Evolutionary conservation across 441 rosid species (phyloP).

Genomic region (Mallotus repandus): DNA sequence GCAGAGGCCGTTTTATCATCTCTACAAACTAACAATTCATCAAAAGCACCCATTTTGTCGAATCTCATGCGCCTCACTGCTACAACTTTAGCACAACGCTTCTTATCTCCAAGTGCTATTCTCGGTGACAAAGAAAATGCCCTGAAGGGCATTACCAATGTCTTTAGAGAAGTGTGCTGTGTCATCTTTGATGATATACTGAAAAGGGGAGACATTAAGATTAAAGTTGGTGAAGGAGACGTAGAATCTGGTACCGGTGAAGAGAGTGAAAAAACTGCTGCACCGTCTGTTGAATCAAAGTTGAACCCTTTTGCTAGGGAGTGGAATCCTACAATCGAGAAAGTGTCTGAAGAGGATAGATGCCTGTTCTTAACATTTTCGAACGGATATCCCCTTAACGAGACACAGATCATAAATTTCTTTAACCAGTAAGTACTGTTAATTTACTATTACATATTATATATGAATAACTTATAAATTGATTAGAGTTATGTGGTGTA

Average conservation of each 20-base stretch:
- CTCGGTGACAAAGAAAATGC: constrained; percentile 17
- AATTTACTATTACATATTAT: too few species aligned
- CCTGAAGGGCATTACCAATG: neutral
- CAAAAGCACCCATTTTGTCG: neutral
- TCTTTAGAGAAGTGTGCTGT: neutral
- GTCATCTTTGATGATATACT: constrained; percentile 4
- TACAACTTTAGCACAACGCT: neutral
- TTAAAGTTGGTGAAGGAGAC: neutral
- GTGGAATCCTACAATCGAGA: constrained; percentile 29
- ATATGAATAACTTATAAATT: too few species aligned
- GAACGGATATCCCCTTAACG: constrained; percentile 38
- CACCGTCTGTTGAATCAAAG: neutral
- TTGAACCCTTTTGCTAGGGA: constrained; percentile 38
- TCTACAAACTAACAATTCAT: neutral
- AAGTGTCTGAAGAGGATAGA: constrained; percentile 32
- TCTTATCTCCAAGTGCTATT: neutral
- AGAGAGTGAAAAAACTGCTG: neutral
- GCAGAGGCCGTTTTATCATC: constrained; percentile 6
- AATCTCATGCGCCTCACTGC: constrained; percentile 14
- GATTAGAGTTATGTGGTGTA: neutral
- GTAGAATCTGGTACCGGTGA: too few species aligned
- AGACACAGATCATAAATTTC: constrained; percentile 30
- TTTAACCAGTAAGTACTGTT: constrained; percentile 29
- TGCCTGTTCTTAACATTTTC: constrained; percentile 49
- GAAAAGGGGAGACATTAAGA: neutral